Evolutionary conservation across 2,329 filamentous ascomycete species (phyloP), one percentile per base, ranked within the genome.

Genomic region (Fusarium tricinctum): DNA sequence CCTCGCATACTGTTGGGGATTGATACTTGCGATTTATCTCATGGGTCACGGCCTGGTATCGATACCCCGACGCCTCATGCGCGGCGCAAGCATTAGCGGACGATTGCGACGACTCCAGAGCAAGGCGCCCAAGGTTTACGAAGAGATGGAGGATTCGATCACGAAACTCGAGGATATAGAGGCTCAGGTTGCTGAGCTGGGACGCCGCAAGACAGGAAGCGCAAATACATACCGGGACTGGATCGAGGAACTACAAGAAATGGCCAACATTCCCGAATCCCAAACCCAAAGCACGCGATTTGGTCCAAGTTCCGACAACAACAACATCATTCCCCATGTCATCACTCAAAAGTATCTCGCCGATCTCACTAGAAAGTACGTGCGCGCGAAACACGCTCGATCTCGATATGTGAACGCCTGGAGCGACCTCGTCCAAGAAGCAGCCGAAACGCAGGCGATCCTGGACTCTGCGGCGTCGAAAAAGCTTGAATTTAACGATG

Each of bases 41-140:
- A 98, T 99, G 95, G 96, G 96, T 8, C 96, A 99, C 78, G 96
- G 96, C 9, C 84, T 99, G 26, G 96, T 99, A 32, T 92, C 94
- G 2, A 92, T 99, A 58, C 96, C 96, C 1, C 86, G 95, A 69
- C 88, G 88, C 38, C 83, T 99, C 17, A 91, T 96, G 74, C 89
- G 91, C 61, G 91, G 93, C 75, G 91, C 94, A 32, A 93, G 90
- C 75, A 88, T 94, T 45, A 92, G 90, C 69, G 88, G 88, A 48
- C 87, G 90, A 57, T 79, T 99, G 46, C 89, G 90, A 63, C 85
- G 91, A 35, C 83, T 97, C 35, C 94, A 98, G 76, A 83, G 84
- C 10, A 87, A 91, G 65, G 96, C 96, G 7, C 94, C 94, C 2
- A 91, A 88, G 72, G 82, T 94, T 6, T 91, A 97, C 76, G 96